Evolutionary conservation across 2,329 filamentous ascomycete species (phyloP), one percentile per base, ranked within the genome.

Genomic region (Blumeria graminis): DNA sequence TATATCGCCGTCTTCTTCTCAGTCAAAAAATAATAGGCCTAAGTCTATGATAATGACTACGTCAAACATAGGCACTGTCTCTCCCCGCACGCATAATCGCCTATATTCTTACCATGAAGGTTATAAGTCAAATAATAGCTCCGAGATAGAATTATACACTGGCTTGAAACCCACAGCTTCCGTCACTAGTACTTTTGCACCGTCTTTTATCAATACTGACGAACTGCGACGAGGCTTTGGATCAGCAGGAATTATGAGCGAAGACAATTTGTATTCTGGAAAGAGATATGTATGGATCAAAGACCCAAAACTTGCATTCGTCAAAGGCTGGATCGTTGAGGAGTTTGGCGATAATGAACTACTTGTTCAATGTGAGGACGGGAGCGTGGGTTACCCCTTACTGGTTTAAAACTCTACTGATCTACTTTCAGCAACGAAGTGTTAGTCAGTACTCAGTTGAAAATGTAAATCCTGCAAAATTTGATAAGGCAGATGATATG

Each of bases 401-500:
- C 3, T 18, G 32, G 28, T 9, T n/a, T 22, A 32, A 51, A 22
- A 39, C 5, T 22, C 22, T 54, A 43, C 60, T 65, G 61, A 63
- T 56, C 35, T 16, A 22, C 39, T n/a, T 5, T 16, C 62, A 92
- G 81, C 87, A 94, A 79, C 82, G 87, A 62, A 85, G 94, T 66
- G 82, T 92, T 55, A 82, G 90, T 62, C 71, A 78, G 55, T 89
- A 96, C 64, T 84, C 81, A 63, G 88, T 95, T 62, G 93, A 98
- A 74, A 96, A 95, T 71, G 93, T 98, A 72, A 98, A 98, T 70
- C 92, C 92, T 51, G 90, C 90, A 65, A 98, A 98, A 68, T 98
- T 98, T 71, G 92, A 98, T 76, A 98, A 95, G 71, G 90, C 90
- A 61, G 88, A 93, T 71, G 93, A 98, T 69, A 98, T 98, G 92